Evolutionary conservation across 176 grass and related monocot genomes (phyloP).

Genomic region (Coix lacrymajobi): DNA sequence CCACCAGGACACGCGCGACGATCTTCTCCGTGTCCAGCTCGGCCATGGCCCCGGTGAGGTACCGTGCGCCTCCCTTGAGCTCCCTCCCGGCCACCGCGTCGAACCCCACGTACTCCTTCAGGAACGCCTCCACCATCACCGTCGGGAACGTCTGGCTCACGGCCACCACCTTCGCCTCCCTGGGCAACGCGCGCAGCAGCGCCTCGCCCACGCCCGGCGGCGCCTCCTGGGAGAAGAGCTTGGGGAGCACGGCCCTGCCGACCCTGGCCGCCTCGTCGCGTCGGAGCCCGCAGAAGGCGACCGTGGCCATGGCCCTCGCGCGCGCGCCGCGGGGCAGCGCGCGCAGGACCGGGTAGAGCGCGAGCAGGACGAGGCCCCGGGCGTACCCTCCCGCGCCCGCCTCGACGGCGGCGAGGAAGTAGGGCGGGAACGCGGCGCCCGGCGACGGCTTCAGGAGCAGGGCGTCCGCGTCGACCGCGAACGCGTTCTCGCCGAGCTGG

Average conservation of each 20-base stretch:
- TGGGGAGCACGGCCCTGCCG: slow-evolving; percentile 57
- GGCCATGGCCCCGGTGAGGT: slow-evolving; percentile 35
- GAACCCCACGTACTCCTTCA: slow-evolving; percentile 34
- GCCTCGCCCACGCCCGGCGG: not conserved
- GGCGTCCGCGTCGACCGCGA: slow-evolving; percentile 24
- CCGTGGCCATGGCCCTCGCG: slow-evolving; percentile 1
- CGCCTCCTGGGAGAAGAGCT: slow-evolving; percentile 34
- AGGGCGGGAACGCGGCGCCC: slow-evolving; percentile 12
- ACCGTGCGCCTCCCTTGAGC: slow-evolving; percentile 1
- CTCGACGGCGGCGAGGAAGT: slow-evolving; percentile 37
- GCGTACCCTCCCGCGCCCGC: slow-evolving; percentile 22
- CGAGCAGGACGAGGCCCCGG: slow-evolving; percentile 28
- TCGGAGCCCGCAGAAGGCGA: slow-evolving; percentile 48
- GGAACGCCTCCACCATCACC: slow-evolving; percentile 41
- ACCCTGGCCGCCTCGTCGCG: slow-evolving; percentile 24
- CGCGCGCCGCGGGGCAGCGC: not conserved
- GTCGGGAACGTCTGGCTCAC: slow-evolving; percentile 25
- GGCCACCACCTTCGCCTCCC: slow-evolving; percentile 32
- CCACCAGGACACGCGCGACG: not conserved
- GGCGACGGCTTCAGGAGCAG: slow-evolving; percentile 9
- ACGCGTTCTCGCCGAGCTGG: not conserved
- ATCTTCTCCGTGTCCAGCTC: not conserved
- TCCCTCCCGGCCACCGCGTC: slow-evolving; percentile 16
- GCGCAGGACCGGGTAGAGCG: slow-evolving; percentile 29
- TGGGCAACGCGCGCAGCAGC: not conserved